Conservation (phyloP, 2,329 filamentous ascomycete genomes). For the Phyllachora maydis region DNA sequence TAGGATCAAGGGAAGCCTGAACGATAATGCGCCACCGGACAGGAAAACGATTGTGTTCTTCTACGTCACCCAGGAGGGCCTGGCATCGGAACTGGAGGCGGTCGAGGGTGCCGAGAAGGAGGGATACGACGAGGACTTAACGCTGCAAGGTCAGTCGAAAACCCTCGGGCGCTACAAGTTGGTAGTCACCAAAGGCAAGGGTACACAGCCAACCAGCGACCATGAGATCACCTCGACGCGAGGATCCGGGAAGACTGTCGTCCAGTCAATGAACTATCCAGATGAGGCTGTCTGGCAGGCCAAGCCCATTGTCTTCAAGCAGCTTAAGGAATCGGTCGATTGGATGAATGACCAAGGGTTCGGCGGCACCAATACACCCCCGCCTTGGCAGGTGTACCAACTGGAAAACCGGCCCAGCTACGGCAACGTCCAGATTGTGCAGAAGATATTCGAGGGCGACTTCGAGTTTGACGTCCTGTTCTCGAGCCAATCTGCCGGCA, state of each 20-base stretch:
- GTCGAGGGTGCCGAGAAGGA: slow-evolving; percentile 23
- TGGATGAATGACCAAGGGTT: slow-evolving; percentile 23
- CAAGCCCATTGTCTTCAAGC: slow-evolving; percentile 32
- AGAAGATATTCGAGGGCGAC: slow-evolving; percentile 75
- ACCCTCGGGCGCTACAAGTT: slow-evolving; percentile 66
- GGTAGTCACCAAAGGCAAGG: slow-evolving; percentile 49
- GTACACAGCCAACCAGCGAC: slow-evolving; percentile 36
- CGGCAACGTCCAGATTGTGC: slow-evolving; percentile 73
- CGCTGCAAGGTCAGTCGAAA: slow-evolving; percentile 46
- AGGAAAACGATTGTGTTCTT: slow-evolving; percentile 64
- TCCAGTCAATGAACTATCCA: slow-evolving; percentile 48
- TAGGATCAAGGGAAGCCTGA: slow-evolving; percentile 62
- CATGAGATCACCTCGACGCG: slow-evolving; percentile 49
- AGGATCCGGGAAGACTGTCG: slow-evolving; percentile 55
- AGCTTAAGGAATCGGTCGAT: slow-evolving; percentile 28
- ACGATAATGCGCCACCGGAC: slow-evolving; percentile 43
- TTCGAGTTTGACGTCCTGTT: slow-evolving; percentile 93
- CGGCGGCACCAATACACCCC: slow-evolving; percentile 44
- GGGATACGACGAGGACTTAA: slow-evolving; percentile 39
- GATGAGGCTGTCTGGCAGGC: slow-evolving; percentile 45
- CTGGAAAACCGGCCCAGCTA: slow-evolving; percentile 44
- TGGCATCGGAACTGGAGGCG: slow-evolving; percentile 41
- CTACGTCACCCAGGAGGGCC: slow-evolving; percentile 62
- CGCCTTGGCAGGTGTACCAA: slow-evolving; percentile 71
- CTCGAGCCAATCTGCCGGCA: slow-evolving; percentile 50